These are phyloP conservation scores for Friedmanniomyces endolithicus DNA, from an alignment of 495 filamentous ascomycete species.

Conservation along the genomic window DNA sequence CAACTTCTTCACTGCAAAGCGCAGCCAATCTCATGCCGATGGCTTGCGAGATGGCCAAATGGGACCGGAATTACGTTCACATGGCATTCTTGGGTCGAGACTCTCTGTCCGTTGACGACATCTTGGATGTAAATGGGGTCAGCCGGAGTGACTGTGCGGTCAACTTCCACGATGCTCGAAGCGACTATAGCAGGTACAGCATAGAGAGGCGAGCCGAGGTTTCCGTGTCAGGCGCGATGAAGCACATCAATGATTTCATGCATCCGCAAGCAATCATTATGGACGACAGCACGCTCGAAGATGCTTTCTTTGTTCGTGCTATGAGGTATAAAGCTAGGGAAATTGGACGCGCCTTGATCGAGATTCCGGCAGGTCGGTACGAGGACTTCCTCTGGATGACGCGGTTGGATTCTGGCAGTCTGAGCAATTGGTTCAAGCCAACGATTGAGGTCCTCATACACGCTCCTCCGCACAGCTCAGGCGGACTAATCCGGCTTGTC, in stretches of 20 bases:
- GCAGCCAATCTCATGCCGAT: constrained; percentile 44
- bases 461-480: constrained; percentile 52
- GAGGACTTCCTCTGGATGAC: constrained; percentile 64
- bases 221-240: constrained; percentile 26
- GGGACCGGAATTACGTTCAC: constrained; percentile 46
- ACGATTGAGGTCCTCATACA: constrained; percentile 67
- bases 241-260: constrained; percentile 41
- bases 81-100: constrained; percentile 46
- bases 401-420: constrained; percentile 55
- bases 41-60: constrained; percentile 47
- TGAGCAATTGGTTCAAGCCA: constrained; percentile 62
- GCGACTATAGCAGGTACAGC: constrained; percentile 39
- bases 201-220: constrained; percentile 38
- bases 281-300: constrained; percentile 39
- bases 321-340: constrained; percentile 36
- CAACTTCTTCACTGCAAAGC: constrained; percentile 44
- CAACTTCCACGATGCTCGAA: constrained; percentile 48
- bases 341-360: constrained; percentile 44
- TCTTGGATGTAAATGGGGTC: constrained; percentile 45
- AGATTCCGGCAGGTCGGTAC: constrained; percentile 47
- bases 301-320: constrained; percentile 43
- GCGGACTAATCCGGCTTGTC: constrained; percentile 59
- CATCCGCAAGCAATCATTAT: constrained; percentile 46
- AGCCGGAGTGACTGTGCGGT: constrained; percentile 39
- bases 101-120: constrained; percentile 38